Evolutionary conservation across 1,284 basidiomycete genomes (phyloP), one percentile per base, ranked within the genome.

Genomic region (Apiotrichum brassicae): DNA sequence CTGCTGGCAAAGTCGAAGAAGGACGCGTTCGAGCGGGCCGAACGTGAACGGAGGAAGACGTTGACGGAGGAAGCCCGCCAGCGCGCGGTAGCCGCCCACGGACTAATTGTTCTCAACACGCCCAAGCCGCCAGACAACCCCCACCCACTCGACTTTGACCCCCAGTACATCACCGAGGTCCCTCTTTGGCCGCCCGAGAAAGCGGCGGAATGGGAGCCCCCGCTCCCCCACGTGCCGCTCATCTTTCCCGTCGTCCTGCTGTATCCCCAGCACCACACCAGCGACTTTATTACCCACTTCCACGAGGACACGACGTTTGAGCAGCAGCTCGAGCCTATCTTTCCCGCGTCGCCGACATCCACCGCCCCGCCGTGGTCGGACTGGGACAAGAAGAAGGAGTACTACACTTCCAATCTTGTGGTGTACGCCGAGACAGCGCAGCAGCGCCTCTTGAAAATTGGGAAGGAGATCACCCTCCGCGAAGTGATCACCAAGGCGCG

Each of bases 221-320:
- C 72, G 0, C 63, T 65, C 75, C 81, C 62, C 7, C 60, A 61
- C 76, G 85, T 74, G 65, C 82, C 86, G 0, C 74, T 97, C 44
- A 76, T 94, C 52, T 76, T 95, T 65, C 92, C 94, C 5, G 83
- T 87, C 19, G 87, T 95, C 75, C 84, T 97, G 70, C 78, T 97
- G 53, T 97, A 97, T 70, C 95, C 95, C 2, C 84, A 90, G 70
- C 78, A 93, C 63, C 81, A 84, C 25, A 88, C 83, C 22, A 87
- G 89, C 42, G 93, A 99, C 73, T 78, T 93, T 51, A 87, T 97
- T 60, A 78, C 85, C 13, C 79, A 85, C 49, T 97, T 92, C 74
- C 80, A 85, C 61, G 92, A 97, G 70, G 81, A 86, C 58, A 85
- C 87, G 1, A 80, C 88, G 1, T 87, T 98, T 64, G 77, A 79